Evolutionary conservation across 1,284 basidiomycete genomes (phyloP), one percentile per base, ranked within the genome.

Genomic region (Leccinum subfulvum): DNA sequence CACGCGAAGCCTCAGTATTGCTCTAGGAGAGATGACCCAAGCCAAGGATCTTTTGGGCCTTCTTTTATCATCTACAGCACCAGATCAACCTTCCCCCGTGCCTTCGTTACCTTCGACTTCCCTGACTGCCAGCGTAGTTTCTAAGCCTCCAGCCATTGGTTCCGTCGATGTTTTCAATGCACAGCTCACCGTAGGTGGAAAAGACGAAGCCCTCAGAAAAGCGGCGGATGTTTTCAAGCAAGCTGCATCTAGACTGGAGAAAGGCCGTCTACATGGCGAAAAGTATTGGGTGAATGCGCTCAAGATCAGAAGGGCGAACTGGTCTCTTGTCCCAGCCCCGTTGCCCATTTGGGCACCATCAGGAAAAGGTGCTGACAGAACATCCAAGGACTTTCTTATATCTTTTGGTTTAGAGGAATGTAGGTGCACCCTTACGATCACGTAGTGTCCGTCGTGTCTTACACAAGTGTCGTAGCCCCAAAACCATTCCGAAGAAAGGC

Each of bases 331-430:
- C 52, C 89, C 91, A 35, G 89, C 91, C 3, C 90, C 90, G 41
- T 79, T 91, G 49, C 90, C 90, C 5, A 77, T 79, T 55, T 89
- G 89, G 44, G 82, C 87, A 28, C 78, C 85, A 0, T 85, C 80
- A 0, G 90, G 88, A 10, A 90, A 89, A 73, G 87, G 88, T 35
- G 83, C 87, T 13, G 90, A 92, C 69, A 87, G 84, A 74, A 88
- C 91, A 2, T 84, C 88, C 0, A 91, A 87, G 66, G 91, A 93
- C 68, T 91, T 93, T 69, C 75, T 90, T 44, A 80, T 93, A 60
- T 87, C 88, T 1, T 92, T 86, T 67, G 89, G 90, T 10, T 75
- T 93, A 5, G 91, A 92, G 76, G 87, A 90, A 78, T 89, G 91
- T 92, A 65, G 49, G 85, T 66, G 18, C 74, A 11, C n/a, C 47